Evolutionary conservation across 1,284 basidiomycete genomes (phyloP), one percentile per base, ranked within the genome.

Genomic region (Ceratobasidium sp.): DNA sequence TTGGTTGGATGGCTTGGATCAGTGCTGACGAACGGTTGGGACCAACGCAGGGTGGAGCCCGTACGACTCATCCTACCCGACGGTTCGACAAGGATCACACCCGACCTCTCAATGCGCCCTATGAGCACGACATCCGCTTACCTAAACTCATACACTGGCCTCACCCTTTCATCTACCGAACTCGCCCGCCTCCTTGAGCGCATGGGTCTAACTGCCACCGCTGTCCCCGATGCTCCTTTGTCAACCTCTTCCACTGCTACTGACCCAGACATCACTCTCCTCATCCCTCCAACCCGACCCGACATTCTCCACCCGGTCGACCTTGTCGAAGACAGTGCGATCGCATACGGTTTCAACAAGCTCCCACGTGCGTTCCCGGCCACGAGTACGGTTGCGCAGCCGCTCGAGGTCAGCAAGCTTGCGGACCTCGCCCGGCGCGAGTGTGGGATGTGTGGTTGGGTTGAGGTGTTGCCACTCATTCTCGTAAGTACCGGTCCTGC

Each of bases 241-340:
- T 1, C 58, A 31, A 48, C 61, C 39, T 16, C 58, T 27, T 8
- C 58, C 39, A 22, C 61, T 0, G 27, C 61, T 24, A 27, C 39
- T 22, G 82, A 90, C 75, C 77, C 86, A 0, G 92, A 94, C 78
- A 83, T 94, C 27, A 79, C 89, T 31, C 91, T 99, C 31, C 84
- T 89, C 49, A 88, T 99, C 43, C 97, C 97, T 1, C 87, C 93
- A 37, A 98, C 96, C 13, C 89, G 97, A 58, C 95, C 98, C 0
- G 97, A 99, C 81, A 98, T 99, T 77, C 85, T 99, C 75, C 98
- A 99, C 81, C 96, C 98, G 82, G 98, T 96, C 80, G 97, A 99
- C 82, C 88, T 99, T 79, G 94, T 99, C 91, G 97, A 99, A 81
- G 97, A 99, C 79, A 94, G 92, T 0, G 98, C 98, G 4, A 96